Conservation (phyloP, 768 basidiomycete species). For the Lactifluus echinatus region DNA sequence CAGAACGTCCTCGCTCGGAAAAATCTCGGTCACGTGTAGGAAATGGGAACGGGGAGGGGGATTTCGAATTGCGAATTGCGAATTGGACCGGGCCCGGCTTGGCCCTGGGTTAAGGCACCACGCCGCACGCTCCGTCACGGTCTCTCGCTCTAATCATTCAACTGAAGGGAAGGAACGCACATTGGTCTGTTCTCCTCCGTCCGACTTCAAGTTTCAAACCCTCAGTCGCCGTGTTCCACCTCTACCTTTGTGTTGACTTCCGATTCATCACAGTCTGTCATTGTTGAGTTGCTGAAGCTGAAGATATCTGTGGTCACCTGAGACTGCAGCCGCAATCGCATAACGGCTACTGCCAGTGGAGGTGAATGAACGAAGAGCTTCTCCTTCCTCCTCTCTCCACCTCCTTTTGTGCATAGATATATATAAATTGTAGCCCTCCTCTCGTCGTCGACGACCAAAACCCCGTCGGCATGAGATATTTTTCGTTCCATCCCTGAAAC, state of each 20-base stretch:
- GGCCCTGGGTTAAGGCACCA: neutral
- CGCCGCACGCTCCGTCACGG: neutral
- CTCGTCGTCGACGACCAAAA: slow-evolving; percentile 3
- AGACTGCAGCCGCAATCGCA: neutral
- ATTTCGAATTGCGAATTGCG: neutral
- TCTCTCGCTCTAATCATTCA: neutral
- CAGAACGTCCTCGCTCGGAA: slow-evolving; percentile 3
- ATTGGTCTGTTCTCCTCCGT: neutral
- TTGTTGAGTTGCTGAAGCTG: neutral
- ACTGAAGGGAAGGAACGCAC: neutral
- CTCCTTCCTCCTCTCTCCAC: neutral
- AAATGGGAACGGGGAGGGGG: neutral
- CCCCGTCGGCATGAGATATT: slow-evolving; percentile 13
- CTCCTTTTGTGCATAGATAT: slow-evolving; percentile 1
- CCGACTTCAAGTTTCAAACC: neutral
- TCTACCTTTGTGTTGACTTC: neutral
- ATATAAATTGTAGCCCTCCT: neutral
- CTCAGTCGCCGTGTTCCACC: neutral
- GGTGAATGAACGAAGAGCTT: slow-evolving; percentile 3
- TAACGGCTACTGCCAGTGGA: neutral
- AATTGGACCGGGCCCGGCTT: neutral
- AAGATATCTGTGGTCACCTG: neutral
- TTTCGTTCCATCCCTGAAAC: slow-evolving; percentile 4
- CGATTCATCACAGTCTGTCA: neutral
- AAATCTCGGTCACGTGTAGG: slow-evolving; percentile 13